Conservation (phyloP, 257 asterid species). For the Solanum tarijense region DNA sequence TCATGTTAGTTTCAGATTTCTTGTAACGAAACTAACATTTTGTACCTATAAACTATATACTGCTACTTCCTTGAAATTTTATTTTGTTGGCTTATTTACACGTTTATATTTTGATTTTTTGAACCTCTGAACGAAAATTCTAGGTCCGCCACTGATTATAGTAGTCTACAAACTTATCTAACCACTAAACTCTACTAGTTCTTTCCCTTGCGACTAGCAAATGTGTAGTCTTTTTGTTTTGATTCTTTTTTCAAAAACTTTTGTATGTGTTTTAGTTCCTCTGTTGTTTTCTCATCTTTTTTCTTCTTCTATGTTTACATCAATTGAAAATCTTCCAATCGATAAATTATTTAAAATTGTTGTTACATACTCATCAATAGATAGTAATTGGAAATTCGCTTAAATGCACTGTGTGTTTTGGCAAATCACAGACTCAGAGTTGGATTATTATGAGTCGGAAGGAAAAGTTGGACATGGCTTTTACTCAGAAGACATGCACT, state of each 20-base stretch:
- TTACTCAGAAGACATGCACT: slow-evolving; percentile 41
- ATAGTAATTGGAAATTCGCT: neutral
- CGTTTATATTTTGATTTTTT: too few relatives aligned
- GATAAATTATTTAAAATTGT: neutral
- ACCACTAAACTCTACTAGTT: neutral
- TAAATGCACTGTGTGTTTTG: neutral
- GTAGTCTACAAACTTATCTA: neutral
- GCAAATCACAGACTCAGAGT: slow-evolving; percentile 27
- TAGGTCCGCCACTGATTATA: neutral
- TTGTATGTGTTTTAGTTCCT: neutral
- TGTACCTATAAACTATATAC: too few relatives aligned
- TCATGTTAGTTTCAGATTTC: too few relatives aligned
- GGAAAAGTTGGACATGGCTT: slow-evolving; percentile 30
- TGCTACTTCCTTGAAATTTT: too few relatives aligned
- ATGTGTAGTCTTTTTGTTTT: neutral
- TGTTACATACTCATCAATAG: neutral
- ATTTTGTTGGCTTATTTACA: too few relatives aligned
- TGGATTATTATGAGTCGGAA: slow-evolving; percentile 32
- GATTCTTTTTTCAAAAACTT: neutral
- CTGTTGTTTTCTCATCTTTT: neutral
- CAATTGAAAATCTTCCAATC: neutral
- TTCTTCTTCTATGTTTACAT: neutral
- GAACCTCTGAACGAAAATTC: too few relatives aligned
- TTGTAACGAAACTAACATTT: too few relatives aligned
- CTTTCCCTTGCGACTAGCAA: neutral